Evolutionary conservation across 345 rosid species (phyloP).

Genomic region (Geranium brycei): DNA sequence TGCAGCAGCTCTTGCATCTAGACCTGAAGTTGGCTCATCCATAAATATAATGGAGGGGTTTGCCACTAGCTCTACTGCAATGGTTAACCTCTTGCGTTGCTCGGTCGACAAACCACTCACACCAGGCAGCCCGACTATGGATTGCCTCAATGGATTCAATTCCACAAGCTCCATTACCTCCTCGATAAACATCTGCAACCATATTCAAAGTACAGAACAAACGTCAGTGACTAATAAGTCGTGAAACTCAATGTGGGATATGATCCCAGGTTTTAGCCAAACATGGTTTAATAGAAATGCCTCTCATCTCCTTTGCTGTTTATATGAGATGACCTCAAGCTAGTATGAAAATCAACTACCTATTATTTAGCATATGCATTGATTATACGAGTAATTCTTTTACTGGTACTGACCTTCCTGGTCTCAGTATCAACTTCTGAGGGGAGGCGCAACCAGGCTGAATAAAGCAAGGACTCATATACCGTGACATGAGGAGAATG

Average conservation of each 20-base stretch:
- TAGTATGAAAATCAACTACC: too few relatives aligned
- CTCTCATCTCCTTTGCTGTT: too few relatives aligned
- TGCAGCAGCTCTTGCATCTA: slow-evolving; percentile 44
- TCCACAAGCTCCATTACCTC: slow-evolving; percentile 40
- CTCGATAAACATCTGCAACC: slow-evolving; percentile 14
- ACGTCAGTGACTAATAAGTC: too few relatives aligned
- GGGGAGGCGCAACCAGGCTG: slow-evolving; percentile 68
- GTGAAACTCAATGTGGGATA: too few relatives aligned
- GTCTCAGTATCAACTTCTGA: slow-evolving; percentile 27
- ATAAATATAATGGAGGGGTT: slow-evolving; percentile 38
- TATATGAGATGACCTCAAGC: too few relatives aligned
- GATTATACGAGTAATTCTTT: too few relatives aligned
- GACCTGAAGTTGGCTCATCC: slow-evolving; percentile 44
- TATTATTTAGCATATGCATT: too few relatives aligned
- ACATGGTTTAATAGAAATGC: too few relatives aligned
- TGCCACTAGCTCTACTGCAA: slow-evolving; percentile 40
- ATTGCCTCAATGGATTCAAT: slow-evolving; percentile 15
- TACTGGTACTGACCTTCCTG: slow-evolving; percentile 31
- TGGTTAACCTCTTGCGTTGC: slow-evolving; percentile 35
- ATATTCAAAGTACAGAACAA: too few relatives aligned
- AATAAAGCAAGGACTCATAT: slow-evolving; percentile 59
- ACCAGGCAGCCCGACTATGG: slow-evolving; percentile 37
- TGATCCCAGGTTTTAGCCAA: too few relatives aligned
- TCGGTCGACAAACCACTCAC: slow-evolving; percentile 36
- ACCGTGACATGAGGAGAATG: slow-evolving; percentile 74